These are phyloP conservation scores for Cladosporium sp. DNA, from an alignment of 2,329 filamentous ascomycete species.

Conservation along the genomic window DNA sequence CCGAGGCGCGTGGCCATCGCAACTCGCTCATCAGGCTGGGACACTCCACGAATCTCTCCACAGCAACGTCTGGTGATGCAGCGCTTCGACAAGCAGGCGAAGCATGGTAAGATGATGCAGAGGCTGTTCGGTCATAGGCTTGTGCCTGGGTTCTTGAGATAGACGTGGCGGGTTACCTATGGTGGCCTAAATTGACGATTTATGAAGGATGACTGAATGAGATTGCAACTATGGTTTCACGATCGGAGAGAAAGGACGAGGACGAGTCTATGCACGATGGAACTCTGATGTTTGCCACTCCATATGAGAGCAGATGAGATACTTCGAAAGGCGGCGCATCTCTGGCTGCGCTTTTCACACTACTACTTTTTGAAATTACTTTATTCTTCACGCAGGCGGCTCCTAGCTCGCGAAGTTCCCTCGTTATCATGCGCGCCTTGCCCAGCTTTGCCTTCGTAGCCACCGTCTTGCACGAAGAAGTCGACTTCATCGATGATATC, in stretches of 20 bases:
- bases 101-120: conserved; percentile 2
- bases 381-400: conserved; percentile 3
- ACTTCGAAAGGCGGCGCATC: too few relatives aligned
- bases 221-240: not conserved
- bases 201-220: not conserved
- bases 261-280: too few relatives aligned
- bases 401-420: not conserved
- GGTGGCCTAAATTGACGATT: not conserved
- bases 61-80: conserved; percentile 10
- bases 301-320: too few relatives aligned
- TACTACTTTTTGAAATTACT: not conserved
- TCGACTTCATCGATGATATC: conserved; percentile 94
- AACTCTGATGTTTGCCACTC: too few relatives aligned
- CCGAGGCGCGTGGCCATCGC: not conserved
- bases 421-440: not conserved
- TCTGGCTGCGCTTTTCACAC: not conserved
- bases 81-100: conserved; percentile 8
- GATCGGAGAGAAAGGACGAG: too few relatives aligned
- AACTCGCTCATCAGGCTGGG: conserved; percentile 2
- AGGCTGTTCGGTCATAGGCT: conserved; percentile 4
- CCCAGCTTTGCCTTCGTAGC: conserved; percentile 29
- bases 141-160: conserved; percentile 10
- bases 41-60: conserved; percentile 9
- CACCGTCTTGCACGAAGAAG: conserved; percentile 71
- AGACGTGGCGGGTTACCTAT: not conserved